Percentiles rank a stretch among this genome's conserved stretches.
phyloP scores from a whole-genome alignment of 768 basidiomycete genomes.

The Boletus tylopilopsis region DNA sequence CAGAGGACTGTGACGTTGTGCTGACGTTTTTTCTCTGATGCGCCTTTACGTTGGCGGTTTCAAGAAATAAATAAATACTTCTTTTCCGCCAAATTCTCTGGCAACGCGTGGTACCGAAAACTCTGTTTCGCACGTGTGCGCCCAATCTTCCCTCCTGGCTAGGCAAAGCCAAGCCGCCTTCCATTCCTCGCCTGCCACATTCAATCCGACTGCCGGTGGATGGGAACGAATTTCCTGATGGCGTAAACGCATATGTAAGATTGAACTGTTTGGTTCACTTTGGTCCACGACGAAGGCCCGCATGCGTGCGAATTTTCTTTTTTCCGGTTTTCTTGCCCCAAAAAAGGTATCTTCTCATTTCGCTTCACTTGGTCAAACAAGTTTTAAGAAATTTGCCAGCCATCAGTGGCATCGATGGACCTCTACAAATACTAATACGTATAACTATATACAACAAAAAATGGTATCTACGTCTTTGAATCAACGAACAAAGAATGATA shows the following conservation, averaged over 20 bases:
- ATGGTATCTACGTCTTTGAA: slow-evolving; percentile 6
- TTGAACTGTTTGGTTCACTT: no score
- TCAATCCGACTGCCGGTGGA: not conserved
- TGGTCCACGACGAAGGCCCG: not conserved
- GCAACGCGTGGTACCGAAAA: not conserved
- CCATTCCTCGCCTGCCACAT: slow-evolving; percentile 1
- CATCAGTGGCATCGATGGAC: not conserved
- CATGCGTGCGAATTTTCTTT: slow-evolving; percentile 1
- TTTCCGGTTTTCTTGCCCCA: slow-evolving; percentile 5
- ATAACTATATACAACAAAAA: slow-evolving; percentile 31
- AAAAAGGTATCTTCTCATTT: slow-evolving; percentile 12
- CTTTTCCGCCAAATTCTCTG: not conserved
- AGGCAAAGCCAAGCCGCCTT: not conserved
- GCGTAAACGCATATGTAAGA: not conserved
- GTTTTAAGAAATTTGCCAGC: not conserved
- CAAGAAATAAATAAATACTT: not conserved
- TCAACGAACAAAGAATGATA: slow-evolving; percentile 14
- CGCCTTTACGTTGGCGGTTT: slow-evolving; percentile 9
- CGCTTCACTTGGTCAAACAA: slow-evolving; percentile 9
- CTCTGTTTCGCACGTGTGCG: slow-evolving; percentile 4
- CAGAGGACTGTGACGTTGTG: not conserved
- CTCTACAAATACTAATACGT: slow-evolving; percentile 25
- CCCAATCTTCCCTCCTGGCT: not conserved
- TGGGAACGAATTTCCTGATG: slow-evolving; percentile 7
- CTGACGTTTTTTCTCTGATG: slow-evolving; percentile 1